A percentile compares a stretch with the other conserved stretches of the same genome.
Evolutionary conservation across 768 basidiomycete genomes (phyloP).

Genomic region (Mycena venus): DNA sequence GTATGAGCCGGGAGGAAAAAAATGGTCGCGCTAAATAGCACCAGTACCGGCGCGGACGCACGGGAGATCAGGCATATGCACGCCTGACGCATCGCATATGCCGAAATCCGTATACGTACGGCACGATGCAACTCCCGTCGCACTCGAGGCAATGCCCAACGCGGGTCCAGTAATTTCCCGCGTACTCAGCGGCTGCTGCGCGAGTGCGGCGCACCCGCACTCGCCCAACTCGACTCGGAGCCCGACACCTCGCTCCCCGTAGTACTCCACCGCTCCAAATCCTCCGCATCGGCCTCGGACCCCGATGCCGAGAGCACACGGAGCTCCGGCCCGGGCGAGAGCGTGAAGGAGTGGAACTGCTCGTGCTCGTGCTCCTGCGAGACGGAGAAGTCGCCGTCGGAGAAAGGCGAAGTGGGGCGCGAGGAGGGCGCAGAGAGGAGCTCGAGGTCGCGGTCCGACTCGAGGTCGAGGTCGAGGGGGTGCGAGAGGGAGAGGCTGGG

Average conservation of each 20-base stretch:
- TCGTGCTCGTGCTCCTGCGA: not conserved
- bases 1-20: too few species aligned
- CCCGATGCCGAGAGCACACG: too few species aligned
- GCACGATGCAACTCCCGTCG: too few species aligned
- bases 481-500: conserved; percentile 59
- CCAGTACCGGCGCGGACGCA: too few species aligned
- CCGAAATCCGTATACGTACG: too few species aligned
- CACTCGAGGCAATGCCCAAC: too few species aligned
- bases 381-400: conserved; percentile 38
- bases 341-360: conserved; percentile 16
- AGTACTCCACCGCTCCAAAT: conserved; percentile 28
- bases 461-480: conserved; percentile 57
- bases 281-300: conserved; percentile 16
- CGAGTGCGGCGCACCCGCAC: conserved; percentile 26
- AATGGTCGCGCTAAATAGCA: too few species aligned
- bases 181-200: too few species aligned
- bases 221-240: conserved; percentile 29
- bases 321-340: too few species aligned
- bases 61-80: too few species aligned
- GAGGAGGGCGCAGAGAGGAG: conserved; percentile 61
- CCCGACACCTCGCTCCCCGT: conserved; percentile 28
- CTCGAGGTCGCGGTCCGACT: conserved; percentile 58
- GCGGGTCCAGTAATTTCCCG: too few species aligned
- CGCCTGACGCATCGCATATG: too few species aligned
- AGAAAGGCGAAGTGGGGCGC: conserved; percentile 56